Evolutionary conservation across 1,284 basidiomycete genomes (phyloP), one percentile per base, ranked within the genome.

Genomic region (Puccinia triticina): DNA sequence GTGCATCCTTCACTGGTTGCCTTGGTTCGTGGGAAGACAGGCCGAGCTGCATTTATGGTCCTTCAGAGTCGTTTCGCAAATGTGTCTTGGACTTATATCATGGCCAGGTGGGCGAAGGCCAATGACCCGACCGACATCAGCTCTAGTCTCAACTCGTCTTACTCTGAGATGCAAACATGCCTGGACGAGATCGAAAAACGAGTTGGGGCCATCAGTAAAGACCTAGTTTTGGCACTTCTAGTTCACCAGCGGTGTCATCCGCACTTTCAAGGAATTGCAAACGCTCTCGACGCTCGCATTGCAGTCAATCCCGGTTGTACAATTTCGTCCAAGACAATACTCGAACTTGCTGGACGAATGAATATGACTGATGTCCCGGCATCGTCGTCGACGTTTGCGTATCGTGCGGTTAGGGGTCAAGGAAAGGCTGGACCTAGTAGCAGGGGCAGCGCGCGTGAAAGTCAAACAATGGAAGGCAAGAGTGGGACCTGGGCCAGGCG

Each of bases 231-330:
- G 40, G 64, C 64, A 18, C 21, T 67, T 2, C 1, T 67, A 67
- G 14, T 67, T 21, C 64, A 40, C 26, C 64, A 40, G 16, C 10
- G 29, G 21, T 67, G 10, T n/a, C 29, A n/a, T 16, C 5, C 34
- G 11, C 26, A 29, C 10, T 64, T 64, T 46, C 67, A 71, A 11
- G 5, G 21, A 40, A 71, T 71, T 16, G 11, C 67, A 16, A 71
- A 71, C n/a, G 67, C 71, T 3, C 71, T 73, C 5, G 43, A 50
- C 26, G 71, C 71, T n/a, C n/a, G n/a, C n/a, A n/a, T n/a, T n/a
- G n/a, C n/a, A n/a, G n/a, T n/a, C n/a, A n/a, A n/a, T n/a, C n/a
- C n/a, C n/a, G n/a, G n/a, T n/a, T n/a, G n/a, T n/a, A n/a, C n/a
- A n/a, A n/a, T n/a, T n/a, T n/a, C 29, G 50, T 16, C 14, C 40